Evolutionary conservation across 208 protist species (phyloP), one percentile per base, ranked within the genome.

Genomic region (Trypanosoma cruzi): DNA sequence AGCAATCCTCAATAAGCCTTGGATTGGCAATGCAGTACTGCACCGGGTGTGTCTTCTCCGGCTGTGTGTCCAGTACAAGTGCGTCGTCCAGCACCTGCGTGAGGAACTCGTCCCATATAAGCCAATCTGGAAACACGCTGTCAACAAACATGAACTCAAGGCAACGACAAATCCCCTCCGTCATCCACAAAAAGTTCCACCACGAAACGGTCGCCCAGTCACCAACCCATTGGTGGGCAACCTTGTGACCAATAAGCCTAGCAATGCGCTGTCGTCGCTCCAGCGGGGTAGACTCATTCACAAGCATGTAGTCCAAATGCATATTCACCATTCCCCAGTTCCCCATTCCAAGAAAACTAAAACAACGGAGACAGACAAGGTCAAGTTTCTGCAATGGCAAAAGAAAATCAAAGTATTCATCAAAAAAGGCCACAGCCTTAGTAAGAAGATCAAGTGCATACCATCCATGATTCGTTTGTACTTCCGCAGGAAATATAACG

Each of bases 151-250:
- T 64, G 67, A 87, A 96, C 70, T 97, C 97, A 4, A 99, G 69
- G 57, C 90, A 98, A 32, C 93, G 96, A 40, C 98, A 98, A 72
- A 99, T 98, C 49, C 96, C 98, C 79, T 99, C 98, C 74, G 99
- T 99, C 20, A 98, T 72, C 97, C 97, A 99, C 44, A 99, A 60
- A 55, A 96, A 68, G 53, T 87, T 77, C 98, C 98, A 99, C 96
- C 90, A 98, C 59, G 85, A 68, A 68, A 98, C 91, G 10, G 94
- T 93, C 20, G 98, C 95, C 61, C 94, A 85, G 84, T 99, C 96
- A 54, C 96, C 96, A 64, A 98, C 95, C 96, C 94, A 99, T 68
- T 96, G 86, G 68, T 98, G 97, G 37, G 89, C 88, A 0, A 98
- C 77, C 80, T 99, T 97, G 70, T 99, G 98, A 10, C 79, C 85